These are phyloP conservation scores for Fusarium denticulatum DNA, from an alignment of 2,329 filamentous ascomycete genomes.

Conservation along the genomic window DNA sequence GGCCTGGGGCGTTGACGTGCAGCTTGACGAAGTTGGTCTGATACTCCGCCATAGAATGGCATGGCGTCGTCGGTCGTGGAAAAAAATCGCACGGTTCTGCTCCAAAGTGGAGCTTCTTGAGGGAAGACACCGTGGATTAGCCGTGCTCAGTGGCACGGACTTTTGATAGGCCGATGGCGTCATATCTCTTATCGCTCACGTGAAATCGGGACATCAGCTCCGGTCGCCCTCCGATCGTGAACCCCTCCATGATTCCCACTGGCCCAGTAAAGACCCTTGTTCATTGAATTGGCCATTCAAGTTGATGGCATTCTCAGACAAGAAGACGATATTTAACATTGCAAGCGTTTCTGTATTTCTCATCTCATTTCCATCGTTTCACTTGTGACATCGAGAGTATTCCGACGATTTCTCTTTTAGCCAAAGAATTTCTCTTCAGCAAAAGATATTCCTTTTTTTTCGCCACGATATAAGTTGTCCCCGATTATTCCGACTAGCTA, in stretches of 20 bases:
- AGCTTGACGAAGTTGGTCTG: conserved; percentile 41
- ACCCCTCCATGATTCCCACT: conserved; percentile 9
- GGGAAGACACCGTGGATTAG: conserved; percentile 28
- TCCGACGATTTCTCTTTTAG: neutral
- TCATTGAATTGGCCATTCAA: neutral
- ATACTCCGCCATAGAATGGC: conserved; percentile 44
- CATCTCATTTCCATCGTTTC: neutral
- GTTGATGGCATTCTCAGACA: neutral
- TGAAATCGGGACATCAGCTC: neutral
- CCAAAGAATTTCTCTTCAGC: neutral
- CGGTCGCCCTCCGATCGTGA: conserved; percentile 20
- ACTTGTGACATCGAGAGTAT: neutral
- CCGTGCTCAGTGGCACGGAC: conserved; percentile 26
- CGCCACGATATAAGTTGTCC: conserved; percentile 15
- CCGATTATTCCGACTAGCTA: conserved; percentile 22
- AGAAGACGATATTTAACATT: neutral
- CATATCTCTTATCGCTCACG: conserved; percentile 16
- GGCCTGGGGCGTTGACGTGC: conserved; percentile 13
- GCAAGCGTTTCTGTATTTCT: neutral
- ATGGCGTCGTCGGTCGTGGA: conserved; percentile 33
- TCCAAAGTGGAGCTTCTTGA: conserved; percentile 15
- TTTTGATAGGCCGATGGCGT: conserved; percentile 40
- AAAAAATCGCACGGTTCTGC: conserved; percentile 42
- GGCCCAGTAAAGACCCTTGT: neutral
- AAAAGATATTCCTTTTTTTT: conserved; percentile 7